These are phyloP conservation scores for Aspergillus nomiae DNA, from an alignment of 2,329 filamentous ascomycete species.

Conservation along the genomic window DNA sequence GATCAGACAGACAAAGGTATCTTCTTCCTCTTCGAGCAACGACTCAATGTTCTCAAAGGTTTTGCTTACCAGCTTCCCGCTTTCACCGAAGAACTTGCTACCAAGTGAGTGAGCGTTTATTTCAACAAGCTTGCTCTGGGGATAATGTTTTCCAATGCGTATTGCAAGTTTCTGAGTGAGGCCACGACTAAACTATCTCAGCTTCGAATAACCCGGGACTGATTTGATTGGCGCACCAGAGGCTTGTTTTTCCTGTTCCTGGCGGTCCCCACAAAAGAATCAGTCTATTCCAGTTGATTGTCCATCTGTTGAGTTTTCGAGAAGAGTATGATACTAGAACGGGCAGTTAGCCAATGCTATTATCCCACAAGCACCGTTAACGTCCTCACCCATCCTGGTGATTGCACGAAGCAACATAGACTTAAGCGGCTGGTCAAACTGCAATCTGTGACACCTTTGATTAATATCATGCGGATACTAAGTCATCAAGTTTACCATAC, in stretches of 20 bases:
- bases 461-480: neutral
- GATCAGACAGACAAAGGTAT: slow-evolving; percentile 47
- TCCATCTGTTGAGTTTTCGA: slow-evolving; percentile 37
- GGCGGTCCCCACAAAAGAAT: slow-evolving; percentile 92
- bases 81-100: slow-evolving; percentile 53
- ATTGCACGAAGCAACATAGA: slow-evolving; percentile 44
- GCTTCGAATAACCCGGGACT: neutral
- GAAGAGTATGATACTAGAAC: slow-evolving; percentile 32
- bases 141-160: slow-evolving; percentile 45
- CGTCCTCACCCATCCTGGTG: slow-evolving; percentile 39
- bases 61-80: slow-evolving; percentile 46
- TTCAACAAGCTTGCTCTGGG: slow-evolving; percentile 46
- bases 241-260: slow-evolving; percentile 83
- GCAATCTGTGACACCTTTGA: slow-evolving; percentile 30
- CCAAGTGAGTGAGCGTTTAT: slow-evolving; percentile 50
- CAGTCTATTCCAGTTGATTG: slow-evolving; percentile 50
- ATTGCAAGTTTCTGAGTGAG: slow-evolving; percentile 55
- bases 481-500: slow-evolving; percentile 20
- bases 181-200: slow-evolving; percentile 35
- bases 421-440: slow-evolving; percentile 47
- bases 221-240: slow-evolving; percentile 17
- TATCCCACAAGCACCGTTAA: neutral
- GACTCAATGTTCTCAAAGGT: slow-evolving; percentile 46
- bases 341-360: neutral
- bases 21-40: slow-evolving; percentile 39